A percentile compares a stretch with the other conserved stretches of the same genome.
phyloP scores from a whole-genome alignment of 2,329 filamentous ascomycete species.

The Grosmannia serpens region DNA sequence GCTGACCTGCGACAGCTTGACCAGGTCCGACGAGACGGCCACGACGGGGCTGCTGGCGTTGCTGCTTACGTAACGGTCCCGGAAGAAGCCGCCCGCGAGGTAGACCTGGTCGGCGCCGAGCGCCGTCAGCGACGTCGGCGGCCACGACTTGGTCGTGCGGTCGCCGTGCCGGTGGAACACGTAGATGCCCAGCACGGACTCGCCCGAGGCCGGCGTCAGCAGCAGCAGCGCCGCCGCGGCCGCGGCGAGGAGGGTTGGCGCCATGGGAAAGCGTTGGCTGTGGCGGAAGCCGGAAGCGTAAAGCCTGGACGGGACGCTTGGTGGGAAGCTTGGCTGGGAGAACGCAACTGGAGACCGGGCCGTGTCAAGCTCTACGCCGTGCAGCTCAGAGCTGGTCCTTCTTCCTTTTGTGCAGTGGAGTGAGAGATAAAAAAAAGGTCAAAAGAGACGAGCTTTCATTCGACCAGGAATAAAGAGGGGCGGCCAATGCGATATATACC shows the following conservation, averaged over 20 bases:
- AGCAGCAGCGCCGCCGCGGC: not conserved
- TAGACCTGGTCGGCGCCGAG: conserved; percentile 70
- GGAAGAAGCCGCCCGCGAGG: conserved; percentile 63
- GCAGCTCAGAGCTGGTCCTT: too few species aligned
- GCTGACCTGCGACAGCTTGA: conserved; percentile 57
- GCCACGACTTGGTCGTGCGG: conserved; percentile 64
- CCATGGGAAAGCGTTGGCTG: not conserved
- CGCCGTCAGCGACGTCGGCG: conserved; percentile 62
- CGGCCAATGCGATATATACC: not conserved
- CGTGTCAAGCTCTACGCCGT: too few species aligned
- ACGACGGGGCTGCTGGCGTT: conserved; percentile 49
- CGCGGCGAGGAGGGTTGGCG: not conserved
- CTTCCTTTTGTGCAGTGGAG: too few species aligned
- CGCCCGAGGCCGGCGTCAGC: conserved; percentile 19
- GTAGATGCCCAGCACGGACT: conserved; percentile 71
- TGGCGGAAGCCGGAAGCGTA: too few species aligned
- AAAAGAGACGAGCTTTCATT: too few species aligned
- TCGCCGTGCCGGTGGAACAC: conserved; percentile 89
- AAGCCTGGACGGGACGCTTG: too few species aligned
- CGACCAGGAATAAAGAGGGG: not conserved
- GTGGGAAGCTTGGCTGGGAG: too few species aligned
- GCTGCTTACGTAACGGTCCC: conserved; percentile 58
- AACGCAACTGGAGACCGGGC: too few species aligned
- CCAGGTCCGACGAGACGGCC: conserved; percentile 54
- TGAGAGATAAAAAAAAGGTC: too few species aligned